Conservation (phyloP, 164 flowering plant genomes). For the Euptelea pleiosperma region DNA sequence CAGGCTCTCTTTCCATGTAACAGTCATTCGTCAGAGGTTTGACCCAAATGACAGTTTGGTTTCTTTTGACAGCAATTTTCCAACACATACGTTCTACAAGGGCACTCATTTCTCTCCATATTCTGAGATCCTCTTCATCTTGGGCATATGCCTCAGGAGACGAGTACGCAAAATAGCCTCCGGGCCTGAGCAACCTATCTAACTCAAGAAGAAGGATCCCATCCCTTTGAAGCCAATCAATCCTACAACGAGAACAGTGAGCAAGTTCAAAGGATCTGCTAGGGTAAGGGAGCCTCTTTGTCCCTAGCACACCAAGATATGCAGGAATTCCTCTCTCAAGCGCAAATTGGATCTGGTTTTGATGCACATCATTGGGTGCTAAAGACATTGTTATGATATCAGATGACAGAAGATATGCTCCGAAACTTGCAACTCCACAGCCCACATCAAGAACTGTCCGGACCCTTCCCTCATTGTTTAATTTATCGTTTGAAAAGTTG, state of each 20-base stretch:
- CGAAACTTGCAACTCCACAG: slow-evolving; percentile 95
- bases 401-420: slow-evolving; percentile 77
- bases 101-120: slow-evolving; percentile 87
- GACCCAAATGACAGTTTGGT: slow-evolving; percentile 90
- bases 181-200: slow-evolving; percentile 86
- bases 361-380: slow-evolving; percentile 95
- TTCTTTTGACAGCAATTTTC: slow-evolving; percentile 68
- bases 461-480: slow-evolving; percentile 70
- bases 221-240: slow-evolving; percentile 94
- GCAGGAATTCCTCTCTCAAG: slow-evolving; percentile 95
- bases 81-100: slow-evolving; percentile 93
- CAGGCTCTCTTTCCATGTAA: slow-evolving; percentile 67
- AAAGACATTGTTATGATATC: slow-evolving; percentile 77
- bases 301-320: slow-evolving; percentile 85
- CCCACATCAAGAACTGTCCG: slow-evolving; percentile 91
- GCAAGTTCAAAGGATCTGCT: slow-evolving; percentile 95
- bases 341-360: slow-evolving; percentile 95
- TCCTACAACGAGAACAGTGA: slow-evolving; percentile 93
- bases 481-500: slow-evolving; percentile 52
- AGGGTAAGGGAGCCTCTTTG: slow-evolving; percentile 86
- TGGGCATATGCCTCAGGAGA: slow-evolving; percentile 97
- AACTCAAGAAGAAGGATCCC: slow-evolving; percentile 91
- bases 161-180: slow-evolving; percentile 93
- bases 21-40: slow-evolving; percentile 88
- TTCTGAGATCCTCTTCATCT: slow-evolving; percentile 82